Evolutionary conservation across 1,284 basidiomycete genomes (phyloP).

Genomic region (Psilocybe mexicana): DNA sequence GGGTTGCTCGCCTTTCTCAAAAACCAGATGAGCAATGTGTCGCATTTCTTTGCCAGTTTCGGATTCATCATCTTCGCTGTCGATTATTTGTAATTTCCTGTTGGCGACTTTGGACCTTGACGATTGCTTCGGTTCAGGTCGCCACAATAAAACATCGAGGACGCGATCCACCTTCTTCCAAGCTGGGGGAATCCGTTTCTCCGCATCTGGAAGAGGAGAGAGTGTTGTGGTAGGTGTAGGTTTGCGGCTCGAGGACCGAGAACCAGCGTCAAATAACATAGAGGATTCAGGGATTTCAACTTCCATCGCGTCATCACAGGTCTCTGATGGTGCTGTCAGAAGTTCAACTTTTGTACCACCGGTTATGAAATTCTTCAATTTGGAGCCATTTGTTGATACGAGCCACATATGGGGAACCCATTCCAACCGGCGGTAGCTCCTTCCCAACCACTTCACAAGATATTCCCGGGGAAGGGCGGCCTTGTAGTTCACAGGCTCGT

Average conservation of each 20-base stretch:
- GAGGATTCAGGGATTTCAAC: conserved; percentile 29
- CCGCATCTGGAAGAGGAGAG: conserved; percentile 53
- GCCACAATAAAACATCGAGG: conserved; percentile 73
- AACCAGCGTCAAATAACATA: conserved; percentile 35
- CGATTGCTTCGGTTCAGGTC: conserved; percentile 33
- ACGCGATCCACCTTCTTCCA: conserved; percentile 85
- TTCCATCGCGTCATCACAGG: conserved; percentile 33
- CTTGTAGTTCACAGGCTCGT: conserved; percentile 54
- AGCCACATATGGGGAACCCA: conserved; percentile 96
- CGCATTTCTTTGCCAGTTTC: conserved; percentile 29
- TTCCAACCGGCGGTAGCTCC: conserved; percentile 74
- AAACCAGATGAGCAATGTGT: conserved; percentile 42
- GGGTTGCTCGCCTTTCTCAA: conserved; percentile 60
- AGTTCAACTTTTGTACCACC: conserved; percentile 72
- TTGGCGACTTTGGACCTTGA: neutral
- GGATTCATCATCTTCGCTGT: conserved; percentile 28
- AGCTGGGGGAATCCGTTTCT: conserved; percentile 64
- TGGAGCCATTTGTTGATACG: conserved; percentile 56
- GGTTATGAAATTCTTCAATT: conserved; percentile 76
- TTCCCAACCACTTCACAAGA: conserved; percentile 82
- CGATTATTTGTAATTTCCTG: conserved; percentile 24
- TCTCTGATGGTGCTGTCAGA: conserved; percentile 45
- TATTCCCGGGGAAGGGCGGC: conserved; percentile 78
- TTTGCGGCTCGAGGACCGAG: conserved; percentile 32
- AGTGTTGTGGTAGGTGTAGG: conserved; percentile 21